Evolutionary conservation across 2,329 filamentous ascomycete genomes (phyloP), one percentile per base, ranked within the genome.

Genomic region (Biscogniauxia mediterranea): DNA sequence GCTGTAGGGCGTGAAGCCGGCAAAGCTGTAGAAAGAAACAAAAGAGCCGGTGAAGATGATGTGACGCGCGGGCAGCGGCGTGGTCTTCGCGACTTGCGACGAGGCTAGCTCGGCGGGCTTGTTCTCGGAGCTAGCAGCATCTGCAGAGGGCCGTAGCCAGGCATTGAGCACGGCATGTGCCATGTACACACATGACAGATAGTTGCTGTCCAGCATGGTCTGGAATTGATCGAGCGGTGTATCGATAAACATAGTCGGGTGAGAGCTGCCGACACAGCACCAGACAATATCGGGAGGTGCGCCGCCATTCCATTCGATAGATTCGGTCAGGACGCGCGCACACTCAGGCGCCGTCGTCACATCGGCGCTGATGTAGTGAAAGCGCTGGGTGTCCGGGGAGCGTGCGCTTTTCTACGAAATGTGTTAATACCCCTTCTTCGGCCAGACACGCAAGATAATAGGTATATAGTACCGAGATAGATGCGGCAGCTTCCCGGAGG

Each of bases 21-120:
- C 81, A 15, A 90, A 73, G 11, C 86, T 83, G 54, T 84, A 80
- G 67, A 90, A 88, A 0, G 84, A 83, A n/a, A 83, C 75, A 5
- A 82, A 79, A 1, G 86, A 89, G 15, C 83, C 85, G 0, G 88
- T 91, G 70, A 91, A 87, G 66, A 91, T 84, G 64, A 91, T 81
- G 66, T 91, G 88, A n/a, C n/a, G n/a, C n/a, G 17, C 87, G 79
- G 38, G 38, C 15, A 9, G 38, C 38, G 38, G 38, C 6, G 38
- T 15, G 38, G 38, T 3, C 3, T 15, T 42, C 15, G 5, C 38
- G 38, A n/a, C n/a, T n/a, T n/a, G n/a, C n/a, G n/a, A n/a, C n/a
- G n/a, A n/a, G n/a, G n/a, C n/a, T n/a, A n/a, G n/a, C n/a, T n/a
- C n/a, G n/a, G n/a, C n/a, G n/a, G n/a, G n/a, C n/a, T n/a, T n/a